Evolutionary conservation across 768 basidiomycete species (phyloP).

Genomic region (Boletus vinaceobasis): DNA sequence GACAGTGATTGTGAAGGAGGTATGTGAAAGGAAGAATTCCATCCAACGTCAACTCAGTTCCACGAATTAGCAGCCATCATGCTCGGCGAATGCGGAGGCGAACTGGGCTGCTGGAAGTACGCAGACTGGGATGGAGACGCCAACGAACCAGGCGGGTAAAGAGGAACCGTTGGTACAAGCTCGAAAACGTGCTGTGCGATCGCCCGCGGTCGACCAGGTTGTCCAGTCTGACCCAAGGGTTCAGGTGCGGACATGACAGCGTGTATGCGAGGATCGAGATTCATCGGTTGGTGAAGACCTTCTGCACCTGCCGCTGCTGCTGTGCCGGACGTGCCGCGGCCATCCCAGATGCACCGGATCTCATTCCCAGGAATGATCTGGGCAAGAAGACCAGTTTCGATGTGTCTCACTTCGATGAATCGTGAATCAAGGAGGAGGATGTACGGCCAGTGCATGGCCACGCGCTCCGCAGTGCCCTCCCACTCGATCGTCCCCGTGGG

Average conservation of each 20-base stretch:
- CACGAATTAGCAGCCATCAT: constrained; percentile 28
- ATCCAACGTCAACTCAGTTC: constrained; percentile 12
- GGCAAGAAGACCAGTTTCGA: constrained; percentile 72
- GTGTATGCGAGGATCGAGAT: constrained; percentile 81
- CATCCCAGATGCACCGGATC: constrained; percentile 88
- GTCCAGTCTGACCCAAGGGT: constrained; percentile 35
- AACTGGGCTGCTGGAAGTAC: constrained; percentile 51
- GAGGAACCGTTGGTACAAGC: constrained; percentile 48
- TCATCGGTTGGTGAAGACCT: constrained; percentile 40
- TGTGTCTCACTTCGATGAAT: constrained; percentile 88
- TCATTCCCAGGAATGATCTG: constrained; percentile 83
- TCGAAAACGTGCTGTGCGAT: constrained; percentile 75
- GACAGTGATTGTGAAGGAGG: neutral
- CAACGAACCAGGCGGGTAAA: constrained; percentile 42
- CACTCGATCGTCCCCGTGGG: constrained; percentile 77
- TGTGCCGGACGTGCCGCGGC: constrained; percentile 45
- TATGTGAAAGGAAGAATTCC: neutral
- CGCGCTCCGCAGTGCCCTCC: constrained; percentile 89
- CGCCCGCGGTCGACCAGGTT: constrained; percentile 41
- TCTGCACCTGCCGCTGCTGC: constrained; percentile 27
- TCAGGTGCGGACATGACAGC: constrained; percentile 72
- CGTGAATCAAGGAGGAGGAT: constrained; percentile 83
- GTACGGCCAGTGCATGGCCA: constrained; percentile 87
- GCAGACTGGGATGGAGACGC: constrained; percentile 51
- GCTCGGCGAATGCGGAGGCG: constrained; percentile 56